These are phyloP conservation scores for Annona squamosa DNA, from an alignment of 164 flowering plant species.

Conservation along the genomic window DNA sequence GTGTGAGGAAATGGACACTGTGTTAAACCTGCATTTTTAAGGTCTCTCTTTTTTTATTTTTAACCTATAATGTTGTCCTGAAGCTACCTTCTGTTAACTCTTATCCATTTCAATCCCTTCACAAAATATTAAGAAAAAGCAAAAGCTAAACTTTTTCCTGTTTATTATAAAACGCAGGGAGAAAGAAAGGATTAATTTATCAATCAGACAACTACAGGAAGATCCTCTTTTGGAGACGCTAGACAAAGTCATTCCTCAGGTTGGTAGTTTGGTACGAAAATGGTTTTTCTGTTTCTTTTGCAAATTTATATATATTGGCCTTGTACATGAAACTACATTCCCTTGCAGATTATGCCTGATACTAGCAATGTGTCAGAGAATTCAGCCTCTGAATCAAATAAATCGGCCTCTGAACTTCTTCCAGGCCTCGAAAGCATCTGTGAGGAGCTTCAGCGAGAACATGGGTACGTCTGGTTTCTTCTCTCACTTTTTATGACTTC, in stretches of 20 bases:
- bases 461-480: slow-evolving; percentile 55
- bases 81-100: no score
- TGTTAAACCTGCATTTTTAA: no score
- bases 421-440: slow-evolving; percentile 79
- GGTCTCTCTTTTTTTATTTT: no score
- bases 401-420: slow-evolving; percentile 42
- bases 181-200: slow-evolving; percentile 63
- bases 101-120: no score
- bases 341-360: slow-evolving; percentile 5
- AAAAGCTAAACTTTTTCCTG: no score
- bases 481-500: neutral
- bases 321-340: neutral
- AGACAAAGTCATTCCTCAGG: slow-evolving; percentile 90
- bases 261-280: slow-evolving; percentile 16
- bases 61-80: no score
- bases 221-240: slow-evolving; percentile 87
- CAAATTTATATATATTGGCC: slow-evolving; percentile 2
- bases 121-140: no score
- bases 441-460: slow-evolving; percentile 65
- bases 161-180: slow-evolving; percentile 32
- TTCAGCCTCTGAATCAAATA: slow-evolving; percentile 17
- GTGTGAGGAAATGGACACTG: no score
- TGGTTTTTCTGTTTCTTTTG: neutral
- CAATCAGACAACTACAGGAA: slow-evolving; percentile 83
- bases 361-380: slow-evolving; percentile 5